Percentiles rank a stretch among this genome's conserved stretches.
Evolutionary conservation across 2,329 filamentous ascomycete species (phyloP).

Genomic region (Monosporascus sp.): DNA sequence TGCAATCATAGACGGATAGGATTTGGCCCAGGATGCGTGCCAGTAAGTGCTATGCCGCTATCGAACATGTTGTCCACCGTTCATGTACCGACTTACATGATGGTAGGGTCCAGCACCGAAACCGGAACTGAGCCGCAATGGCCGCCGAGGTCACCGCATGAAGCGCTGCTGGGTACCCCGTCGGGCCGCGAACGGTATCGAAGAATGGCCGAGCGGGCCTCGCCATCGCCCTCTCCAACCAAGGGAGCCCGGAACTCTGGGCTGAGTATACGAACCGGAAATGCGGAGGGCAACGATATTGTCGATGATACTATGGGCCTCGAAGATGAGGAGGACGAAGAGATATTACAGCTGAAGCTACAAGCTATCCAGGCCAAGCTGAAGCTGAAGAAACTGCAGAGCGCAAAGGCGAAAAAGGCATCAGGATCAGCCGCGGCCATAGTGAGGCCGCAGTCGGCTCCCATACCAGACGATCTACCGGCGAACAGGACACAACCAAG

Average conservation of each 20-base stretch:
- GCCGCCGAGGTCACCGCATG: slow-evolving; percentile 62
- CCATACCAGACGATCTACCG: slow-evolving; percentile 12
- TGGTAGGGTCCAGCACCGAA: slow-evolving; percentile 24
- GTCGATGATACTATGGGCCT: slow-evolving; percentile 35
- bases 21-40: slow-evolving; percentile 14
- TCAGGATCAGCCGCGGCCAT: slow-evolving; percentile 8
- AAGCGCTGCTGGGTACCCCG: slow-evolving; percentile 63
- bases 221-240: slow-evolving; percentile 63
- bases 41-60: slow-evolving; percentile 12
- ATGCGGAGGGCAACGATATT: slow-evolving; percentile 21
- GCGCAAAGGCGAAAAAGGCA: slow-evolving; percentile 42
- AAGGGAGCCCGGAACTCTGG: slow-evolving; percentile 38
- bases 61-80: neutral
- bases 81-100: slow-evolving; percentile 12
- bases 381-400: slow-evolving; percentile 81
- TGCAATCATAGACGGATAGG: neutral
- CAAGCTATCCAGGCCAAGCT: slow-evolving; percentile 84
- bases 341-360: slow-evolving; percentile 79
- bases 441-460: slow-evolving; percentile 7
- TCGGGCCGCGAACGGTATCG: slow-evolving; percentile 72
- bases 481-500: slow-evolving; percentile 15
- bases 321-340: slow-evolving; percentile 76
- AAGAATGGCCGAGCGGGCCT: slow-evolving; percentile 59
- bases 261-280: slow-evolving; percentile 15
- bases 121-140: slow-evolving; percentile 49